phyloP scores from a whole-genome alignment of 768 basidiomycete genomes.

The Scleroderma citrinum region DNA sequence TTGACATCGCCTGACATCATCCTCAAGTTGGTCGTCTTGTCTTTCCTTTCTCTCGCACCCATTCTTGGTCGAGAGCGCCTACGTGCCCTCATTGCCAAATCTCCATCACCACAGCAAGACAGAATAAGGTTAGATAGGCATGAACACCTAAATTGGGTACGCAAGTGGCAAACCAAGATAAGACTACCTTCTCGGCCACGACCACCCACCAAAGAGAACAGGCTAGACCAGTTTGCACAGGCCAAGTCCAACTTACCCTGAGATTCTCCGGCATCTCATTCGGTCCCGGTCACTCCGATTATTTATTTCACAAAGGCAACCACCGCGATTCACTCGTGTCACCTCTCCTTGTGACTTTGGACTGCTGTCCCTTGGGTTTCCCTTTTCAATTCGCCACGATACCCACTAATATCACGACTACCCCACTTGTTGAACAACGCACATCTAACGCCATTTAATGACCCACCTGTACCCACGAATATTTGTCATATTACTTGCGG shows the following conservation, averaged over 20 bases:
- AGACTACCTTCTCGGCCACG: slow-evolving; percentile 47
- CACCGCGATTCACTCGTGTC: slow-evolving; percentile 8
- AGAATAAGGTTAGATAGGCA: slow-evolving; percentile 16
- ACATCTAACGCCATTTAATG: slow-evolving; percentile 20
- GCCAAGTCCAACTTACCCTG: slow-evolving; percentile 42
- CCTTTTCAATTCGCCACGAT: slow-evolving; percentile 19
- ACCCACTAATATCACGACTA: slow-evolving; percentile 30
- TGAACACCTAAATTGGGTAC: slow-evolving; percentile 51
- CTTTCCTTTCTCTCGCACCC: slow-evolving; percentile 80
- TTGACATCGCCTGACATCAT: slow-evolving; percentile 79
- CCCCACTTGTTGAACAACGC: slow-evolving; percentile 14
- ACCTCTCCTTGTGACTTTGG: not conserved
- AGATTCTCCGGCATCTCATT: slow-evolving; percentile 5
- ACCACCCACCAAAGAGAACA: slow-evolving; percentile 40
- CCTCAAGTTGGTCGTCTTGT: slow-evolving; percentile 75
- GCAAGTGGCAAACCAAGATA: slow-evolving; percentile 61
- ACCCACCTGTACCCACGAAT: slow-evolving; percentile 23
- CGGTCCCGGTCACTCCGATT: slow-evolving; percentile 5
- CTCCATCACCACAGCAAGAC: slow-evolving; percentile 16
- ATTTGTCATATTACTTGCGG: slow-evolving; percentile 5
- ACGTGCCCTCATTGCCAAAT: slow-evolving; percentile 45
- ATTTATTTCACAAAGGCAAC: slow-evolving; percentile 16
- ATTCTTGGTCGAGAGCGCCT: slow-evolving; percentile 71
- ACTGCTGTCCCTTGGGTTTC: slow-evolving; percentile 9
- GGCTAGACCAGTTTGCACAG: slow-evolving; percentile 46